Base-by-base conservation (phyloP, 2,329 filamentous ascomycete species). In the Fusarium luffae region DNA sequence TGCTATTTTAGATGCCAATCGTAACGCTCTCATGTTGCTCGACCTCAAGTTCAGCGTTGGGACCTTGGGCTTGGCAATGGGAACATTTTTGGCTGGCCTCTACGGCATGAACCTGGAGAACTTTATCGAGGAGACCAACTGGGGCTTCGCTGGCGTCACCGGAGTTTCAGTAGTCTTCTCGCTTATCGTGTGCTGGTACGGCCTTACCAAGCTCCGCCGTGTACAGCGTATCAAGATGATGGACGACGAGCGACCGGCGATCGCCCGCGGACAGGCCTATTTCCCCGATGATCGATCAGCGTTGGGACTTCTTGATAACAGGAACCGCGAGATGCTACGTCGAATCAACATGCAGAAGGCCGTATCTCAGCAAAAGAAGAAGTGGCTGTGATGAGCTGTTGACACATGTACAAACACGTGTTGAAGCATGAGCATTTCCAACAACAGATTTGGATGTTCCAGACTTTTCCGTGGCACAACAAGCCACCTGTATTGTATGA, bases 61-160 rank as follows among this genome's bases (percentile, higher is more conserved):
- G 60, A 98, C 96, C 2, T 88, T 99, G 7, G 94, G 94, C n/a
- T 89, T 98, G 49, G 95, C 93, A 57, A 93, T 94, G 77, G 96
- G 96, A 58, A 98, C 96, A 51, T 97, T 98, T 77, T 87, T 98
- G 75, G 97, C 96, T 11, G 94, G 94, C n/a, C 89, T 99, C n/a
- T 99, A 98, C 85, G 96, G 96, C 74, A 98, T 98, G 94, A 99
- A 99, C 83, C 84, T 99, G 70, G 97, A 98, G 78, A 98, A 98
- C 81, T 98, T 98, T 80, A 93, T 98, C 74, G 96, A 99, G 83
- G 95, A 98, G 78, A 94, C 92, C 3, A 88, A 93, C 79, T 88
- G 93, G 79, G 96, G 95, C 13, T 98, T 99, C 79, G 86, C 86
- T 48, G 88, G 88, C 56, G 90, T 99, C 64, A 93, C 91, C 4